Evolutionary conservation across 495 filamentous ascomycete species (phyloP).

Genomic region (Daldinia vernicosa): DNA sequence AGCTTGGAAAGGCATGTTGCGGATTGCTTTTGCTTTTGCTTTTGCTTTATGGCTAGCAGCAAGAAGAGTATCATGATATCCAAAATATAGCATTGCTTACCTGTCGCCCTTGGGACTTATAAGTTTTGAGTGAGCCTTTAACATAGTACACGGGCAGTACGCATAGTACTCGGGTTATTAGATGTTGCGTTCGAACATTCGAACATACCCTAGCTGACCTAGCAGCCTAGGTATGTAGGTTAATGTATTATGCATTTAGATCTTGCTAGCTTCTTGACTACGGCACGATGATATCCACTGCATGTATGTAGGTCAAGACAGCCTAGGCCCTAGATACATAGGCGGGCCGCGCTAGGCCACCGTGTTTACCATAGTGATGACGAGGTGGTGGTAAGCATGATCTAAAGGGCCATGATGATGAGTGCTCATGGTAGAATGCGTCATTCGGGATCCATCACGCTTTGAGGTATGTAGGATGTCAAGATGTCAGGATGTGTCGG

Average conservation of each 20-base stretch:
- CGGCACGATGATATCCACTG: background rate
- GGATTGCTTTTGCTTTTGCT: slow-evolving; percentile 32
- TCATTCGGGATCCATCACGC: slow-evolving; percentile 19
- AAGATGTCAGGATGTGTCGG: background rate
- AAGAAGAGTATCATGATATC: slow-evolving; percentile 35
- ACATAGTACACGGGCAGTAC: too few species aligned
- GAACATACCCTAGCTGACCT: too few species aligned
- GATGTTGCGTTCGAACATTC: too few species aligned
- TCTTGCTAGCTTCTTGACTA: background rate
- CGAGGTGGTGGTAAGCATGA: slow-evolving; percentile 14
- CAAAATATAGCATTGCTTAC: slow-evolving; percentile 35
- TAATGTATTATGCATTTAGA: background rate
- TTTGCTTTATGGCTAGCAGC: slow-evolving; percentile 13
- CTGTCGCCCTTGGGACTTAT: background rate
- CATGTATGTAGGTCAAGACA: background rate
- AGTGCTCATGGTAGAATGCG: slow-evolving; percentile 23
- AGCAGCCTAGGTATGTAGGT: too few species aligned
- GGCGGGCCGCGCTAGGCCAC: background rate
- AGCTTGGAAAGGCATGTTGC: slow-evolving; percentile 32
- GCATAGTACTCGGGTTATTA: background rate
- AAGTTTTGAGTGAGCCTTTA: background rate
- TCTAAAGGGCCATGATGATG: slow-evolving; percentile 28
- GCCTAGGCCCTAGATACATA: slow-evolving; percentile 4
- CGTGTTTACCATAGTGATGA: slow-evolving; percentile 13
- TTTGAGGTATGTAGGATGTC: too few species aligned